phyloP scores from a whole-genome alignment of 352 stramenopile species.

The Discostella stelligera region DNA sequence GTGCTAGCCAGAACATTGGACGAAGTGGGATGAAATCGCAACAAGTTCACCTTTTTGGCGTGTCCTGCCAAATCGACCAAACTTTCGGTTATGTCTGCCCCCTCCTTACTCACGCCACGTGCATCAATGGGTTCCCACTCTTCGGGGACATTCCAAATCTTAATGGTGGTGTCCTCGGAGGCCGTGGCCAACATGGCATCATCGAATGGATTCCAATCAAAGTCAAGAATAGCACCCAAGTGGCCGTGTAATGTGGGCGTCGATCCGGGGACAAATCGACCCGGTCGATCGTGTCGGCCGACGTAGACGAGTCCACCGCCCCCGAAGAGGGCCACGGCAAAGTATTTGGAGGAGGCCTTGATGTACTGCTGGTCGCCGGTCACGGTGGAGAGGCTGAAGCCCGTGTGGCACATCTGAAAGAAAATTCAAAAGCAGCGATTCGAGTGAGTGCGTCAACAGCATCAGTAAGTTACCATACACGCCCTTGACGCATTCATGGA shows the following conservation, averaged over 20 bases:
- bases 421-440: constrained; percentile 5
- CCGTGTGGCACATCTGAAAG: constrained; percentile 66
- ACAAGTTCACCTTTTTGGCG: constrained; percentile 91
- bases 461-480: not conserved
- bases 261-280: constrained; percentile 89
- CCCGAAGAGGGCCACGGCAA: constrained; percentile 90
- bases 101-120: constrained; percentile 62
- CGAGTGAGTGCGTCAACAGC: not conserved
- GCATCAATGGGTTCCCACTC: constrained; percentile 78
- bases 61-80: constrained; percentile 96
- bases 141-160: constrained; percentile 86
- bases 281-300: constrained; percentile 91
- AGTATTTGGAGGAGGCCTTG: constrained; percentile 99
- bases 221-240: constrained; percentile 94
- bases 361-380: constrained; percentile 99
- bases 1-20: constrained; percentile 95
- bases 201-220: constrained; percentile 97
- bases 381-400: constrained; percentile 91
- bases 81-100: constrained; percentile 91
- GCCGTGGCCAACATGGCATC: constrained; percentile 90
- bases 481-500: too few species aligned
- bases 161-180: constrained; percentile 96
- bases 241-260: constrained; percentile 93
- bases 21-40: constrained; percentile 97
- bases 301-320: constrained; percentile 90